Base-by-base conservation (phyloP, 805 yeast species). In the Saturnispora diversa region DNA sequence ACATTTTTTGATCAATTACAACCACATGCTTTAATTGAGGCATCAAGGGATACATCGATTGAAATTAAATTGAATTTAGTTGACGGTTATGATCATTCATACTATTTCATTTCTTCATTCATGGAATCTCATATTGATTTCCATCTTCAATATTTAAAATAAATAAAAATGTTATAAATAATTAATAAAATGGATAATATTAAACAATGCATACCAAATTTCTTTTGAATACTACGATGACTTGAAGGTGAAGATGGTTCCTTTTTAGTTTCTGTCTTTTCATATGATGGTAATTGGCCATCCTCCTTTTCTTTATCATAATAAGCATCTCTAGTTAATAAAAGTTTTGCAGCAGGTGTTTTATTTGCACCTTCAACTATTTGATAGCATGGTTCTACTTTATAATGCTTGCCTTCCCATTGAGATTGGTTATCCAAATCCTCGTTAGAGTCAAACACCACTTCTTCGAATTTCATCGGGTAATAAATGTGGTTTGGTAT, bases 31-130 rank as follows among this genome's bases (percentile, higher is more conserved):
- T 69, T 92, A 10, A 69, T 71, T 7, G 73, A 69, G 36, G 81
- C 82, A 7, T 69, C 80, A 5, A 66, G 75, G 50, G 73, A 70
- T 23, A 65, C 83, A 1, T 59, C 62, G 6, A 80, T 80, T 60
- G 72, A 72, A 43, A 69, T 90, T 43, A 65, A 73, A 23, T 59
- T 83, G 36, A 64, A 75, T 22, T 52, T 75, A 26, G 94, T 74
- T 15, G 87, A 83, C 1, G 95, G 88, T 4, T 90, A 77, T 55
- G 97, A 92, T 55, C 98, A 90, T 58, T 80, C 88, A 36, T 90
- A 88, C 66, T 92, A 74, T 62, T 90, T 87, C 59, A 72, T 90
- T 42, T 72, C 88, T 39, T 63, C 84, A 0, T 88, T 87, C 60
- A 81, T 81, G 10, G 80, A 74, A 42, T 84, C 77, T 26, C 97